Conservation (phyloP, 1,284 basidiomycete genomes). For the Naganishia sp. region DNA sequence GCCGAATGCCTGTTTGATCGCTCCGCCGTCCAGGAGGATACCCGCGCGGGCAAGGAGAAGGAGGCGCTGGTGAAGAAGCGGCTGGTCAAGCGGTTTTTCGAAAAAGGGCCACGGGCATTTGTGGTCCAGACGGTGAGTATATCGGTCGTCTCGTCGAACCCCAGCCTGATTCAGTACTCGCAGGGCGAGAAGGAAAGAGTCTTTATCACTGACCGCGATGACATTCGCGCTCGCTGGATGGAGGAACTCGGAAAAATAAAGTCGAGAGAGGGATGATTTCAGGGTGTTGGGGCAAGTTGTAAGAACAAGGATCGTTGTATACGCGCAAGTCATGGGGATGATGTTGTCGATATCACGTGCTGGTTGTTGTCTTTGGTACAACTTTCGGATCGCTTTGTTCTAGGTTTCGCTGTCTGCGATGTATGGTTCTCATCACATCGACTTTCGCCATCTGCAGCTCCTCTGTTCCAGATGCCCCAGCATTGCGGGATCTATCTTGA, state of each 20-base stretch:
- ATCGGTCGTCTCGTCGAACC: not conserved
- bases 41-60: not conserved
- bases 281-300: slow-evolving; percentile 2
- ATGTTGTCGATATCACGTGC: too few species aligned
- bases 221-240: slow-evolving; percentile 45
- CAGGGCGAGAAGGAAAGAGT: slow-evolving; percentile 37
- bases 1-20: slow-evolving; percentile 54
- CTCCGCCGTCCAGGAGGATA: not conserved
- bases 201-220: slow-evolving; percentile 43
- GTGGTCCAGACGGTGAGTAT: slow-evolving; percentile 48
- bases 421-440: too few species aligned
- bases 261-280: not conserved
- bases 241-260: slow-evolving; percentile 38
- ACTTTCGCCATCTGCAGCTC: too few species aligned
- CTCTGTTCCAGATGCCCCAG: too few species aligned
- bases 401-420: not conserved
- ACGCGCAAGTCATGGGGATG: not conserved
- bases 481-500: too few species aligned
- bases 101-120: slow-evolving; percentile 48
- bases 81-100: slow-evolving; percentile 43
- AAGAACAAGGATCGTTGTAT: slow-evolving; percentile 5
- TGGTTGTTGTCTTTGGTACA: too few species aligned
- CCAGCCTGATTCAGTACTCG: not conserved
- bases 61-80: slow-evolving; percentile 25
- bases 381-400: too few species aligned